Base-by-base conservation (phyloP, 2,329 filamentous ascomycete species). In the Botryotinia calthae region DNA sequence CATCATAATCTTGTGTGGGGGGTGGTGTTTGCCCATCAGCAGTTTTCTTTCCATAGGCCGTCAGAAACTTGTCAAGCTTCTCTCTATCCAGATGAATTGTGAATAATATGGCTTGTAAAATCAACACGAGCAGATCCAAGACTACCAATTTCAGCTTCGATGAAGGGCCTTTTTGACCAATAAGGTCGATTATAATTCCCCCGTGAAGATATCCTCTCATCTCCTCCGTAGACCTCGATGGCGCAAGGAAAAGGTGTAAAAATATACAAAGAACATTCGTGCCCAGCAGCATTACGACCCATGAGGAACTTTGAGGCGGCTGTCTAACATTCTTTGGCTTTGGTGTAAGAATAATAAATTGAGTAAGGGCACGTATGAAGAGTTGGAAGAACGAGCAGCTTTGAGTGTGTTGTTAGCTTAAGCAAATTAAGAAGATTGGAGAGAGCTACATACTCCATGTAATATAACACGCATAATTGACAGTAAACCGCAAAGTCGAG, bases 341-440 rank as follows among this genome's bases (percentile, higher is more conserved):
- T 9, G 90, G 90, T 12, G 88, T 89, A 59, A 91, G 85, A 79
- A 90, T 91, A 76, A 90, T 84, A 77, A 88, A 86, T 81, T 92
- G 90, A 58, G 86, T 85, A 67, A 87, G 78, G 72, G 86, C 84
- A 75, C 90, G 87, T 65, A 91, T 81, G 71, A 89, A 79, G 72
- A 92, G 85, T 64, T 88, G 88, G 78, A 90, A 85, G 79, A 91
- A 86, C 46, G 89, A 91, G 80, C 89, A 91, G 79, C 90, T 92
- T 75, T 46, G 48, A 48, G 18, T 46, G n/a, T 28, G 51, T 66
- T 28, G 51, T 66, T 46, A 56, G 56, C 34, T 40, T 37, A 25
- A 10, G 70, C 10, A 42, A 31, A 66, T 46, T 28, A 16, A 22
- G 16, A 16, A 37, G 31, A 22, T 4, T n/a, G 18, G 46, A 18